Conservation (phyloP, 257 asterid genomes). For the Ilex aquifolium region DNA sequence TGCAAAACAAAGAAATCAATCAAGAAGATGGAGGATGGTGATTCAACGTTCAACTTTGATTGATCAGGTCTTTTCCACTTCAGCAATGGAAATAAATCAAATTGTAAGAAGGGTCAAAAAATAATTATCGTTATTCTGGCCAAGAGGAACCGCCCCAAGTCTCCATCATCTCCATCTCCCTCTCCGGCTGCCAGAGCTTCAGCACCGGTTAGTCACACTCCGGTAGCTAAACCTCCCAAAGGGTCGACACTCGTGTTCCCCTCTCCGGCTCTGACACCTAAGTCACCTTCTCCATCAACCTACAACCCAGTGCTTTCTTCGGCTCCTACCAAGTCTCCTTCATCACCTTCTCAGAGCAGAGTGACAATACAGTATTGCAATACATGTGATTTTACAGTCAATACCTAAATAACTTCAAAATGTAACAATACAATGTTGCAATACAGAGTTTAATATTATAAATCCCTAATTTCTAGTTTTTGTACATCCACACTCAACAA, state of each 20-base stretch:
- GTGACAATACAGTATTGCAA: too few relatives aligned
- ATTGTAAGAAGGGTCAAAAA: slow-evolving; percentile 48
- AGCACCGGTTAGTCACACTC: neutral
- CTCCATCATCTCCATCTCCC: slow-evolving; percentile 3
- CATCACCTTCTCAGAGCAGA: neutral
- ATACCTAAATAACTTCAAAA: too few relatives aligned
- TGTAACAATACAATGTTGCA: too few relatives aligned
- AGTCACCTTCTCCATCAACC: neutral
- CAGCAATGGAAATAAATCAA: slow-evolving; percentile 40
- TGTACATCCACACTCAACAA: too few relatives aligned
- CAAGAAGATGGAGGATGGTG: slow-evolving; percentile 31
- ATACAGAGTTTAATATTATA: too few relatives aligned
- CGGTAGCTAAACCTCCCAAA: neutral
- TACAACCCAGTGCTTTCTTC: neutral
- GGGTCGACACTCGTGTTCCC: slow-evolving; percentile 10
- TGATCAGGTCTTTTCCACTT: slow-evolving; percentile 58
- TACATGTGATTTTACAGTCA: too few relatives aligned
- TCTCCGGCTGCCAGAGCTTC: neutral
- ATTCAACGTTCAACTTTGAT: slow-evolving; percentile 35
- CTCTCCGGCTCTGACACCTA: neutral
- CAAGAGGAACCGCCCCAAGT: slow-evolving; percentile 17
- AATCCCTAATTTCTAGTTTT: too few relatives aligned
- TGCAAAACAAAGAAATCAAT: slow-evolving; percentile 37
- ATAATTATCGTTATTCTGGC: slow-evolving; percentile 42
- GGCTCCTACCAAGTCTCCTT: neutral